Conservation (phyloP, 2,329 filamentous ascomycete genomes). For the Nothophoma quercina region DNA sequence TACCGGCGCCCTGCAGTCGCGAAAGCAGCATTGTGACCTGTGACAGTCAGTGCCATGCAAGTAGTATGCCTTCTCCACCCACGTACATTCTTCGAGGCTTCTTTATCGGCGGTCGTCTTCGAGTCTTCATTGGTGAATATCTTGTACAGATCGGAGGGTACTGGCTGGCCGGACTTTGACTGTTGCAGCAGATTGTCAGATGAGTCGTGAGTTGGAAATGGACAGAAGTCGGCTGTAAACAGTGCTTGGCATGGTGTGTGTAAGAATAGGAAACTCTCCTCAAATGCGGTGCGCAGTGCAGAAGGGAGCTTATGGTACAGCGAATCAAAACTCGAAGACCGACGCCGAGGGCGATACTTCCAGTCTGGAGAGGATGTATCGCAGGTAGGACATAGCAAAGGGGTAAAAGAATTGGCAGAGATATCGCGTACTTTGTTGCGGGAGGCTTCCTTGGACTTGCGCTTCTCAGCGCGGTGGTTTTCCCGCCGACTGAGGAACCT, state of each 20-base stretch:
- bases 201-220: conserved; percentile 20
- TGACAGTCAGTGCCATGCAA: conserved; percentile 14
- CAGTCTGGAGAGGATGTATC: conserved; percentile 13
- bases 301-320: conserved; percentile 37
- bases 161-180: conserved; percentile 30
- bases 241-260: conserved; percentile 24
- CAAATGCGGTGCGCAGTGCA: conserved; percentile 22
- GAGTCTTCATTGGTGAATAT: conserved; percentile 69
- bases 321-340: conserved; percentile 28
- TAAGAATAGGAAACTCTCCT: conserved; percentile 31
- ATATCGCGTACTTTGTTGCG: conserved; percentile 44
- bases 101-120: conserved; percentile 61
- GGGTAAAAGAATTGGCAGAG: conserved; percentile 25
- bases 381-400: conserved; percentile 21
- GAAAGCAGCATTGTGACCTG: conserved; percentile 62
- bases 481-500: conserved; percentile 76
- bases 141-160: conserved; percentile 62
- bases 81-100: conserved; percentile 61
- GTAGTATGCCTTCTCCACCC: background rate
- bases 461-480: conserved; percentile 55
- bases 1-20: conserved; percentile 61
- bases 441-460: conserved; percentile 38
- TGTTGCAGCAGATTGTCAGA: conserved; percentile 41
- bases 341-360: conserved; percentile 13
- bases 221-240: conserved; percentile 17